phyloP scores from a whole-genome alignment of 306 rosid species.

The Pueraria montana region DNA sequence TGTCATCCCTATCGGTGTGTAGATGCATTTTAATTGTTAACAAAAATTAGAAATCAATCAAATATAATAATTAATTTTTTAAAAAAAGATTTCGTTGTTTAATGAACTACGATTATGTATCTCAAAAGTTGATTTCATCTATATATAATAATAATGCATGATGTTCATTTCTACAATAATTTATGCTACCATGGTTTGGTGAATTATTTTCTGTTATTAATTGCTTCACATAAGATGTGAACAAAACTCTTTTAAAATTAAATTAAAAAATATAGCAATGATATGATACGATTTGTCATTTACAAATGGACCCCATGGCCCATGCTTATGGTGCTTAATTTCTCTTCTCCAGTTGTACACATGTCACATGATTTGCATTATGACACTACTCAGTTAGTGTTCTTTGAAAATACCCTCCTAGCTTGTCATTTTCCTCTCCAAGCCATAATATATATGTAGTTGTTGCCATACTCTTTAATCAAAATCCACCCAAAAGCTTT shows the following conservation, averaged over 20 bases:
- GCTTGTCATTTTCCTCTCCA: not conserved
- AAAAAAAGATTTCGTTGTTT: not conserved
- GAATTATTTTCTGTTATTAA: too few species aligned
- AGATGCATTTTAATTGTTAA: too few species aligned
- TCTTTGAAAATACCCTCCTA: not conserved
- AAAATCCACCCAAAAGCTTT: too few species aligned
- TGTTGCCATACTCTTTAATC: too few species aligned
- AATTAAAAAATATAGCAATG: not conserved
- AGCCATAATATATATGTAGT: not conserved
- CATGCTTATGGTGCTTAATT: not conserved
- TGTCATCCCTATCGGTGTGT: too few species aligned
- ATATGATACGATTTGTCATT: not conserved
- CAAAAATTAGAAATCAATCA: too few species aligned
- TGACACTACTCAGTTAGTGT: too few species aligned
- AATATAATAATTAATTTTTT: too few species aligned
- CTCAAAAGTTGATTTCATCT: not conserved
- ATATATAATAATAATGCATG: not conserved
- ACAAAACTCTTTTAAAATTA: not conserved
- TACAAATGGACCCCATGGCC: constrained; percentile 1
- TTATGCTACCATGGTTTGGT: not conserved
- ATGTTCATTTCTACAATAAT: not conserved
- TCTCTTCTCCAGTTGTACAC: not conserved
- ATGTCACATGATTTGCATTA: too few species aligned
- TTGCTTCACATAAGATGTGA: not conserved
- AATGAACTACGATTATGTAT: not conserved